phyloP scores from a whole-genome alignment of 495 filamentous ascomycete species.

The Penicillium silybi region DNA sequence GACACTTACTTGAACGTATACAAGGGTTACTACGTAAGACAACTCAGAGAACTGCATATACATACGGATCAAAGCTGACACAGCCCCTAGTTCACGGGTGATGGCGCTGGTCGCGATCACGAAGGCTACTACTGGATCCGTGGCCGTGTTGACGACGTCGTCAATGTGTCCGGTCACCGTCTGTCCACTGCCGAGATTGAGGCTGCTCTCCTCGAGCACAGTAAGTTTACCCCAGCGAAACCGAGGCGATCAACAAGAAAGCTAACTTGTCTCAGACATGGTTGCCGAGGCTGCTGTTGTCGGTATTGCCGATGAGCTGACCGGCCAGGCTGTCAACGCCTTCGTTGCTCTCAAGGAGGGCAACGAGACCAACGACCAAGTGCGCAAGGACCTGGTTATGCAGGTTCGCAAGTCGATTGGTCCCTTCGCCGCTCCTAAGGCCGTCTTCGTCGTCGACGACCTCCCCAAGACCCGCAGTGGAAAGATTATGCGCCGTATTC shows the following conservation, averaged over 20 bases:
- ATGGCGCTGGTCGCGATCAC: conserved; percentile 94
- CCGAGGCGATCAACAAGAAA: not conserved
- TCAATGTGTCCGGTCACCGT: conserved; percentile 95
- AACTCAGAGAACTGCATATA: not conserved
- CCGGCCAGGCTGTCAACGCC: conserved; percentile 94
- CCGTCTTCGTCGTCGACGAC: conserved; percentile 82
- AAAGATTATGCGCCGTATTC: conserved; percentile 97
- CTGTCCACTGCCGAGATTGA: conserved; percentile 98
- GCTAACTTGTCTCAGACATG: conserved; percentile 26
- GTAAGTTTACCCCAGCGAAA: conserved; percentile 35
- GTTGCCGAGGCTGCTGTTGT: conserved; percentile 96
- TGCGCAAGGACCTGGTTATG: conserved; percentile 86
- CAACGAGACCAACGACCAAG: conserved; percentile 70
- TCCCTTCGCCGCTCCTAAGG: conserved; percentile 95
- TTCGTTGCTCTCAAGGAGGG: conserved; percentile 93
- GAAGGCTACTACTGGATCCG: conserved; percentile 99
- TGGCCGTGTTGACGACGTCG: conserved; percentile 95
- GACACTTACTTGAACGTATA: conserved; percentile 98
- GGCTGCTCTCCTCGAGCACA: conserved; percentile 90
- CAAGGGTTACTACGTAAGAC: conserved; percentile 88
- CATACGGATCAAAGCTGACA: conserved; percentile 24
- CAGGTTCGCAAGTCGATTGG: conserved; percentile 97
- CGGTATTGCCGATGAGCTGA: conserved; percentile 87
- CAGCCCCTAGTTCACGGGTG: conserved; percentile 79
- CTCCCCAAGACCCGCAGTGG: conserved; percentile 94